These are phyloP conservation scores for Fraxinus xanthoxyloides DNA, from an alignment of 305 asterid species.

Conservation along the genomic window DNA sequence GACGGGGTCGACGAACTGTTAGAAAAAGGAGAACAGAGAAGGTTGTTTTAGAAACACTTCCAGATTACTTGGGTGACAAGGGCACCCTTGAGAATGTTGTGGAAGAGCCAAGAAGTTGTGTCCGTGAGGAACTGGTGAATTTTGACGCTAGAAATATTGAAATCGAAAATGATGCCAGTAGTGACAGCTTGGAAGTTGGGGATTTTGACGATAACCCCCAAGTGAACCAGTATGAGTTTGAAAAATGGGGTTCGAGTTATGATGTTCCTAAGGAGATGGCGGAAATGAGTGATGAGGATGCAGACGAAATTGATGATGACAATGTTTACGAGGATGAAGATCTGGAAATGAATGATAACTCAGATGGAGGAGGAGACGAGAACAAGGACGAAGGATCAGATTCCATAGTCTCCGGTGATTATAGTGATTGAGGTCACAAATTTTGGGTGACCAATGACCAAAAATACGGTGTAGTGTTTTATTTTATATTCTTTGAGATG, in stretches of 20 bases:
- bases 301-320: constrained; percentile 45
- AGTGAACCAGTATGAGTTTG: constrained; percentile 34
- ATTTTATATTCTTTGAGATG: constrained; percentile 33
- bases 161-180: constrained; percentile 43
- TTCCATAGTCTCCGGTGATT: constrained; percentile 61
- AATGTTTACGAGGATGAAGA: constrained; percentile 35
- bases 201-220: constrained; percentile 58
- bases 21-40: constrained; percentile 65
- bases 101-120: constrained; percentile 34
- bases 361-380: constrained; percentile 34
- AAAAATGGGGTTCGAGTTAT: constrained; percentile 47
- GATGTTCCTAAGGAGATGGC: constrained; percentile 38
- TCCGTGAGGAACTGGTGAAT: constrained; percentile 27
- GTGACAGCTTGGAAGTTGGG: constrained; percentile 54
- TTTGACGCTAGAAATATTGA: constrained; percentile 27
- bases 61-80: constrained; percentile 25
- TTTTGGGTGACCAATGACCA: constrained; percentile 16
- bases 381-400: constrained; percentile 51
- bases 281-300: constrained; percentile 72
- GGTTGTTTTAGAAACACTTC: constrained; percentile 29
- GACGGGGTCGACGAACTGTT: constrained; percentile 76
- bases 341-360: constrained; percentile 37
- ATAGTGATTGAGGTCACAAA: constrained; percentile 58
- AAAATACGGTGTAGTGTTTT: not conserved
- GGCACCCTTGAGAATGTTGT: constrained; percentile 23